Base-by-base conservation (phyloP, 495 filamentous ascomycete species). In the Daldinia childiae region DNA sequence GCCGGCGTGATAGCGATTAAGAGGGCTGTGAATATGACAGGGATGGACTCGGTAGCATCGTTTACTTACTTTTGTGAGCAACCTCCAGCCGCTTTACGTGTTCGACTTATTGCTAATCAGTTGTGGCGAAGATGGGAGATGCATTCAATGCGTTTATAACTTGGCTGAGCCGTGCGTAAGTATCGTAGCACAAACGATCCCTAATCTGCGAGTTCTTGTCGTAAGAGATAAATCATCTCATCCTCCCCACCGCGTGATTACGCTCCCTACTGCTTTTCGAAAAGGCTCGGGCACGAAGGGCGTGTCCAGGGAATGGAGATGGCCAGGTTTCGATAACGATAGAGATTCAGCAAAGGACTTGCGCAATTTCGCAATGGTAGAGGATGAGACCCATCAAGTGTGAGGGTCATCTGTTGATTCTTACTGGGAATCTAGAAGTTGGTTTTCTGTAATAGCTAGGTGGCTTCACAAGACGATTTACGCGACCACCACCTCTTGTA, bases 101-200 rank as follows among this genome's bases (percentile, higher is more conserved):
- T 32, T 15, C 0, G 26, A 1, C 38, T 24, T 38, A 29, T 38
- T 45, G 21, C 57, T 61, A 43, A 61, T 56, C 3, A 5, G 57
- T 11, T 26, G 14, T 0, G 4, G 29, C 19, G 21, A 3, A 68
- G 65, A 68, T 26, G 65, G 39, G 11, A 55, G 50, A 30, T 68
- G 65, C 38, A 32, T 68, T 24, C 65, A 68, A 39, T 68, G 65
- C 50, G 58, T 68, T 9, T 68, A 68, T 30, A 68, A 68, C 50
- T 39, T 68, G 12, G 65, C 58, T 6, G 58, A 62, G 12, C 58
- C 65, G 11, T 62, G 58, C 27, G 38, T 68, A n/a, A 56, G 50
- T 17, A 68, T 62, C 6, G 51, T 62, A 7, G 65, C 65, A 4
- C 65, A 68, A 15, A 56, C 58, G 27, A 68, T 68, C 15, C 65